Base-by-base conservation (phyloP, 179 eudicot genomes). In the Nepenthes alata region DNA sequence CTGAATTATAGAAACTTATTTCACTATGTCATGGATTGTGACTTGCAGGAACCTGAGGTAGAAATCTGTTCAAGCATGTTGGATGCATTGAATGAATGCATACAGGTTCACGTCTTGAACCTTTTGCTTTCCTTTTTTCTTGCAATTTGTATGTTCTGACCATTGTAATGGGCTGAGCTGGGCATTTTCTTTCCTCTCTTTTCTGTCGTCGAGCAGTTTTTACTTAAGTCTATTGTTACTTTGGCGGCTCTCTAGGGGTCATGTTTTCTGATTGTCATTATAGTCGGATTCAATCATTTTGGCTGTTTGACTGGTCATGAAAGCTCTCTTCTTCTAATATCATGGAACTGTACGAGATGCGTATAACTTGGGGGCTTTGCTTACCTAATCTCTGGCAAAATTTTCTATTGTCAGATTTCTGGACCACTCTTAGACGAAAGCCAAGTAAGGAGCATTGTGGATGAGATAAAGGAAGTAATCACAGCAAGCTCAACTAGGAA, bases 401-500 rank as follows among this genome's bases (percentile, higher is more conserved):
- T 14, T 11, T 47, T 53, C 9, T 34, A 34, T 56, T 63, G 55
- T 59, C 74, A 87, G 95, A 76, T 87, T 13, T 78, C 86, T 74
- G 90, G 91, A 47, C 74, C 68, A 12, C 80, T 87, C 54, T 67
- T 87, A 52, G 95, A 78, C 58, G 91, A 87, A 77, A 70, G 51
- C 65, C 91, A 87, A 77, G 91, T 87, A 47, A 80, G 76, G 64
- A 69, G 81, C 74, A 85, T 87, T 38, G 95, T 87, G 64, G 91
- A 87, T 59, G 95, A 82, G 86, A 79, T 87, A 50, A 87, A 87
- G 65, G 88, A 79, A 75, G 88, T 79, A 39, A 82, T 87, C 47
- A 85, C 91, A 36, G 91, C 91, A 25, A 87, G 91, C 70, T 82
- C 91, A 62, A 80, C 88, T 64, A 80, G 95, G 66, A 87, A 80